A percentile compares a stretch with the other conserved stretches of the same genome.
Conservation (phyloP, 2,329 filamentous ascomycete species). For the Sporothrix pallida region DNA sequence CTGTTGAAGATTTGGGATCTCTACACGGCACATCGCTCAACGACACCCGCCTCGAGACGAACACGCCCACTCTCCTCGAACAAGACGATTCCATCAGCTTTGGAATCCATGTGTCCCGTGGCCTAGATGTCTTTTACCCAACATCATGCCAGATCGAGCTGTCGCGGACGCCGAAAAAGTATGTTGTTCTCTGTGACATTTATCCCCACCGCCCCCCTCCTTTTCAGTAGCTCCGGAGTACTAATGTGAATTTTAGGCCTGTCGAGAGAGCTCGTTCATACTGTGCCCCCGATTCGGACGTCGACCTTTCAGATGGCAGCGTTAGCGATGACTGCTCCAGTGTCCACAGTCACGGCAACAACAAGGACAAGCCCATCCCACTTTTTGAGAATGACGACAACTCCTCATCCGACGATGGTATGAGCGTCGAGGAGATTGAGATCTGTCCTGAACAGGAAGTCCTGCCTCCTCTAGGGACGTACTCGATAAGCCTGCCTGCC, state of each 20-base stretch:
- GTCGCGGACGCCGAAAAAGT: slow-evolving; percentile 36
- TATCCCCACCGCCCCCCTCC: not conserved
- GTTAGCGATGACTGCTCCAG: slow-evolving; percentile 29
- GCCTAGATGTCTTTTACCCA: slow-evolving; percentile 44
- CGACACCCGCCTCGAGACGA: slow-evolving; percentile 39
- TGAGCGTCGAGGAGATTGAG: not conserved
- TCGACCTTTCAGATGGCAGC: slow-evolving; percentile 31
- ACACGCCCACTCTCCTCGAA: slow-evolving; percentile 39
- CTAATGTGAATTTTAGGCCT: slow-evolving; percentile 16
- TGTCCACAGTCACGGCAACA: not conserved
- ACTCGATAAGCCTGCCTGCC: not conserved
- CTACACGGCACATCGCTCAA: slow-evolving; percentile 61
- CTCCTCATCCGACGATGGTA: not conserved
- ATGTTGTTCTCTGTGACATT: slow-evolving; percentile 29
- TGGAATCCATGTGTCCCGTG: slow-evolving; percentile 49
- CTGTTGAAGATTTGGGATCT: slow-evolving; percentile 55
- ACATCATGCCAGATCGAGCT: slow-evolving; percentile 41
- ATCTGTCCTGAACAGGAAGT: not conserved
- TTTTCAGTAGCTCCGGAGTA: not conserved
- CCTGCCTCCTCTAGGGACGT: not conserved
- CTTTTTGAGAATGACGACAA: not conserved
- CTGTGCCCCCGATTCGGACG: slow-evolving; percentile 40
- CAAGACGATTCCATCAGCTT: slow-evolving; percentile 50
- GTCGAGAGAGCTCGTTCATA: slow-evolving; percentile 38
- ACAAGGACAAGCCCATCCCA: not conserved